Conservation (phyloP, 768 basidiomycete species). For the Gautieria morchelliformis region DNA sequence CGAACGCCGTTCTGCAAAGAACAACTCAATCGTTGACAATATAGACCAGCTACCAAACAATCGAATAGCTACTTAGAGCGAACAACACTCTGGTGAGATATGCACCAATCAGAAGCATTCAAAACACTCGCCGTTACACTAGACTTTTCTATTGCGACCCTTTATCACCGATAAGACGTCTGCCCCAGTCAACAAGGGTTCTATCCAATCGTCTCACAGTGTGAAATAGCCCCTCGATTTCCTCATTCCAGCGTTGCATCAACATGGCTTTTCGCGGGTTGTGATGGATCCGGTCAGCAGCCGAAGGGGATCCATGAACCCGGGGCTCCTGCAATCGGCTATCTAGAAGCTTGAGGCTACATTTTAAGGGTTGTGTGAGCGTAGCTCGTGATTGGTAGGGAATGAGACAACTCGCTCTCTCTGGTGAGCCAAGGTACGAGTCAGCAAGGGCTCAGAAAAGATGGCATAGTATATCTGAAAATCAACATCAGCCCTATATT, state of each 20-base stretch:
- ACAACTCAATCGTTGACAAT: too few species aligned
- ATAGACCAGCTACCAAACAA: too few species aligned
- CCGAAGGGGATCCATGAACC: slow-evolving; percentile 42
- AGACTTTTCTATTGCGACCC: too few species aligned
- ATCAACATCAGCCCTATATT: background rate
- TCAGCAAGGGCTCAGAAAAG: slow-evolving; percentile 32
- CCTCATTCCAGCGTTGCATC: slow-evolving; percentile 50
- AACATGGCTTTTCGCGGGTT: slow-evolving; percentile 38
- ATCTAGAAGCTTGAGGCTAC: slow-evolving; percentile 41
- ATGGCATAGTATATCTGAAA: slow-evolving; percentile 61
- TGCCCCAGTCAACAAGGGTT: slow-evolving; percentile 21
- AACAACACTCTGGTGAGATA: too few species aligned
- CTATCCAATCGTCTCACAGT: slow-evolving; percentile 38
- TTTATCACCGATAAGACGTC: background rate
- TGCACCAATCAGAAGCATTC: too few species aligned
- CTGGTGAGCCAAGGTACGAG: slow-evolving; percentile 39
- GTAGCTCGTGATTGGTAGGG: background rate
- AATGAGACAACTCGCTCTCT: slow-evolving; percentile 37
- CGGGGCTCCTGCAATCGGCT: slow-evolving; percentile 40
- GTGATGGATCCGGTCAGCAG: slow-evolving; percentile 41
- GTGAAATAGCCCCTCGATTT: slow-evolving; percentile 37
- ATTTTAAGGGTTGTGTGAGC: background rate
- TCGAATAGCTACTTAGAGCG: too few species aligned
- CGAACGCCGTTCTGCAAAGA: too few species aligned
- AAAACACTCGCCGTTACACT: too few species aligned